Evolutionary conservation across 129 eudicot species (phyloP), one percentile per base, ranked within the genome.

Genomic region (Flaveria brownii): DNA sequence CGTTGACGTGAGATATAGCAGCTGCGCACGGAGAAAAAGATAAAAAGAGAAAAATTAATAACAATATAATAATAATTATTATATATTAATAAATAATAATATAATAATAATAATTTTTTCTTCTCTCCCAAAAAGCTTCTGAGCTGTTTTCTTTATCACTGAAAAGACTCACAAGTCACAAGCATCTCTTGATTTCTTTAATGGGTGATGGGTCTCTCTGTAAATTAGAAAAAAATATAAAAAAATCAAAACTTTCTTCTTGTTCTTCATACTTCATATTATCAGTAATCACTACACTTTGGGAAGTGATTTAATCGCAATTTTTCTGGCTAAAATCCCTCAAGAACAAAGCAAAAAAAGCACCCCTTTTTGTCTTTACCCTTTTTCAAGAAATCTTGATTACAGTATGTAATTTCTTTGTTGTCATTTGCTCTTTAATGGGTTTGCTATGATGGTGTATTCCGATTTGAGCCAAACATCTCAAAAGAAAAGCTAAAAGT

Each of bases 181-280:
- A 57, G 88, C 81, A 82, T 79, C 87, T 73, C 76, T 74, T 82
- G 78, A 62, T 52, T 84, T 88, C 87, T 82, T 84, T 82, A 86
- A 82, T 84, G 80, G 14, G 60, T 79, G 50, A 36, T 36, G 41
- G 41, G 13, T 45, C 73, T 30, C 52, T 75, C 28, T 72, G 26
- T 51, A 50, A 26, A 60, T 72, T 49, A 47, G 26, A 18, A 10
- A 51, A 74, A 45, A 22, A 65, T 43, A 30, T 67, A 14, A 18
- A 52, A 39, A 42, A 47, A 52, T 59, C 15, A 15, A 43, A 70
- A 23, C 56, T 9, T 33, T 46, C 28, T 47, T 70, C 73, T 82
- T 82, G 30, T 26, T 18, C 30, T 69, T 66, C 33, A 50, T 55
- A 68, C 20, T 61, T 63, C 71, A 70, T 76, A n/a, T 52, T 63